Evolutionary conservation across 768 basidiomycete species (phyloP), one percentile per base, ranked within the genome.

Genomic region (Strobilomyces echinocephalus): DNA sequence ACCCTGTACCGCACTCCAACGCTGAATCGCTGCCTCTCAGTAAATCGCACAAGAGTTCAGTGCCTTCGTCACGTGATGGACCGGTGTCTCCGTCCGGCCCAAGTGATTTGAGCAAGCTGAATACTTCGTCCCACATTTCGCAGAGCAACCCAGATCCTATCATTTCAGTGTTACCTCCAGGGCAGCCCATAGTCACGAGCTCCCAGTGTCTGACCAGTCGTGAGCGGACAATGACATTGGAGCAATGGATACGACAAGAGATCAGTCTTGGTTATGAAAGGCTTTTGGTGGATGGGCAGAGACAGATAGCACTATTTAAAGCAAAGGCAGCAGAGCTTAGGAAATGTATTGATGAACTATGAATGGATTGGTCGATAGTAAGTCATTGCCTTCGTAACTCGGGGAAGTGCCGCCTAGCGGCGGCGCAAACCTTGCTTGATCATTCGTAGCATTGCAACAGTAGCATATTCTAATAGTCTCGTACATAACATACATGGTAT

Each of bases 201-300:
- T n/a, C 63, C n/a, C 57, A 61, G 42, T 28, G 16, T 56, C 69
- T 52, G 45, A 68, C 56, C 50, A 66, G 42, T 33, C 80, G 80
- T 18, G 87, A 93, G 65, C 74, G 84, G 54, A 71, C 76, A 18
- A 85, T 93, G 87, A 87, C 89, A 0, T 77, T 94, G 45, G 91
- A 93, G 62, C 82, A 93, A 62, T 88, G 88, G 81, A 83, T 92
- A 53, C 76, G 85, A 50, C 79, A 82, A 59, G 89, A 92, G 70
- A 87, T 90, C 66, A 77, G 76, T 57, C 68, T 80, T 43, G 79
- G 90, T 68, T 83, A 80, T 59, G 82, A 85, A 58, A 80, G 76
- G 53, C 75, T 85, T 62, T 67, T 74, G 68, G 60, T 61, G 43
- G 80, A 84, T 54, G 84, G 79, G 4, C 76, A 76, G 60, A 69